Conservation (phyloP, 495 filamentous ascomycete genomes). For the Geoglossum glabrum region DNA sequence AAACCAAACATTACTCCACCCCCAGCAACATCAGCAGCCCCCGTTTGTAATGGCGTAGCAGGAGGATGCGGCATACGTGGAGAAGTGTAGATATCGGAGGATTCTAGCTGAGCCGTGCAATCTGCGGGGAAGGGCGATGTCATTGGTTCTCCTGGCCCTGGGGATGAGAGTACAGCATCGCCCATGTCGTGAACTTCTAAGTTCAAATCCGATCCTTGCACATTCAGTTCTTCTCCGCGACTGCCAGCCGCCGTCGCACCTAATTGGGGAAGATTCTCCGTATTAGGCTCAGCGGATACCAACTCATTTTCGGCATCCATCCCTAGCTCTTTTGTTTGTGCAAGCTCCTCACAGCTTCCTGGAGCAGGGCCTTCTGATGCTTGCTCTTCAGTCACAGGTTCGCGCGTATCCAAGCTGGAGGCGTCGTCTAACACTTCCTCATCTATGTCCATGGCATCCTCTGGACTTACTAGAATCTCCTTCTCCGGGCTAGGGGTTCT, state of each 20-base stretch:
- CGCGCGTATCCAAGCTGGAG: neutral
- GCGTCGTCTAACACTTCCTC: conserved; percentile 3
- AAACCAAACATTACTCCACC: neutral
- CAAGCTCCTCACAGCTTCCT: neutral
- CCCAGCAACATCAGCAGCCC: neutral
- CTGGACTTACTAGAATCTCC: conserved; percentile 13
- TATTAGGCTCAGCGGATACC: neutral
- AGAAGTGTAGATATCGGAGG: neutral
- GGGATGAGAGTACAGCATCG: neutral
- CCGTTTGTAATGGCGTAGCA: neutral
- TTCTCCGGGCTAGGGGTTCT: conserved; percentile 45
- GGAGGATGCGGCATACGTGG: neutral
- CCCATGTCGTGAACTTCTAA: neutral
- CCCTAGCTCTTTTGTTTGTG: neutral
- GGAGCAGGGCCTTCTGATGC: neutral
- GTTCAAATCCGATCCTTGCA: neutral
- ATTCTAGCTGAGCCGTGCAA: neutral
- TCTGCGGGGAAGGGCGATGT: neutral
- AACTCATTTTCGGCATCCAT: neutral
- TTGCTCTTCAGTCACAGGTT: neutral
- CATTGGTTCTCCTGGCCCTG: neutral
- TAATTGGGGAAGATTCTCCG: neutral
- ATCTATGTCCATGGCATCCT: conserved; percentile 11
- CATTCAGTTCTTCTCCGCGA: neutral
- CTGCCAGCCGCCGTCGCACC: neutral